Evolutionary conservation across 345 rosid species (phyloP), one percentile per base, ranked within the genome.

Genomic region (Physaria fendleri): DNA sequence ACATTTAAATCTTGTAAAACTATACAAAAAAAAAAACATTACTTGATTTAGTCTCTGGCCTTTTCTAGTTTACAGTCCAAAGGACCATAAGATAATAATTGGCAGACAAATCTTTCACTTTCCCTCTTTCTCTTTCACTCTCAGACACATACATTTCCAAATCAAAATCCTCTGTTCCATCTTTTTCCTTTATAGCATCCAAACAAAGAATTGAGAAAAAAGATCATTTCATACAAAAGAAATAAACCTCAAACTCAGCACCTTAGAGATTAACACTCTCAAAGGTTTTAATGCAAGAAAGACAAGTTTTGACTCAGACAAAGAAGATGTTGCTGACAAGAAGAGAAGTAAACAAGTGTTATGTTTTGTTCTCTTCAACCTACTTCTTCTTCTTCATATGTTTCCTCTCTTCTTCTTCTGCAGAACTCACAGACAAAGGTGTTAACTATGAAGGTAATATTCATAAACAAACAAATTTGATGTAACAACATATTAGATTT

Each of bases 391-490:
- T 40, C 30, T 1, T 30, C 23, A 9, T 61, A 4, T 13, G 14
- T 23, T 39, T 62, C 13, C 29, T 55, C 34, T 54, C 54, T 55
- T 74, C 77, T 73, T 59, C 81, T 16, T 57, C 41, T 66, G 97
- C 88, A 33, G 65, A 81, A 72, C 85, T 90, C 14, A 81, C 95
- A 47, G 71, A 88, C 12, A 73, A 82, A 76, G 97, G 95, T 56
- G 89, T 87, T 48, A 87, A 90, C 79, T 79, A 14, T 71, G 97
- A 90, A 87, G 97, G 97, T 87, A 83, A 68, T 4, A 29, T 38
- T 29, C 51, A 24, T 38, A 5, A 7, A 29, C 49, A 27, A 38
- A 44, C n/a, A n/a, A n/a, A n/a, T n/a, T n/a, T n/a, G n/a, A n/a
- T n/a, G n/a, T n/a, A n/a, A n/a, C n/a, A n/a, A n/a, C n/a, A n/a